Evolutionary conservation across 306 rosid genomes (phyloP).

Genomic region (Malus fusca): DNA sequence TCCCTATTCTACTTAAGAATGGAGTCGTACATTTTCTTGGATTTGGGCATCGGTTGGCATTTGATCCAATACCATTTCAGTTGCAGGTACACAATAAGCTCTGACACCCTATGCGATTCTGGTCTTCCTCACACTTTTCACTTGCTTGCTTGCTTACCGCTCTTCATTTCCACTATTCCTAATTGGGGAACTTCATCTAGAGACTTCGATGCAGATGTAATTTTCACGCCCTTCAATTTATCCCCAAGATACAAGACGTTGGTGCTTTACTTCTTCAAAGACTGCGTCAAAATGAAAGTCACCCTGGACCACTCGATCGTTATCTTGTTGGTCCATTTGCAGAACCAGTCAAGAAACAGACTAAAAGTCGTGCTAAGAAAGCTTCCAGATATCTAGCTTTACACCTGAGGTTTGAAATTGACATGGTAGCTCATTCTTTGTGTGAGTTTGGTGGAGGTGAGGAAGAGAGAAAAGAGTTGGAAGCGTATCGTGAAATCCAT

Average conservation of each 20-base stretch:
- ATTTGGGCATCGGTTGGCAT: constrained; percentile 95
- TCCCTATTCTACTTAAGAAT: constrained; percentile 72
- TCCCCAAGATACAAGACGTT: constrained; percentile 83
- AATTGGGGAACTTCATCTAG: constrained; percentile 84
- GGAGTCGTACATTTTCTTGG: constrained; percentile 82
- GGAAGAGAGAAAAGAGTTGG: constrained; percentile 76
- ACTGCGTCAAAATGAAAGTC: constrained; percentile 51
- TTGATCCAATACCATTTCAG: constrained; percentile 80
- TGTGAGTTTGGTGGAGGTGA: constrained; percentile 98
- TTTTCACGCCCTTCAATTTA: constrained; percentile 89
- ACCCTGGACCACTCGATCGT: constrained; percentile 59
- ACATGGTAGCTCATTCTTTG: constrained; percentile 96
- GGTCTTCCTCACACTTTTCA: constrained; percentile 8
- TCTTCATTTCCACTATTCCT: constrained; percentile 45
- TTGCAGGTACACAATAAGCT: constrained; percentile 61
- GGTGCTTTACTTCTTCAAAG: constrained; percentile 88
- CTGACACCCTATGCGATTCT: constrained; percentile 12
- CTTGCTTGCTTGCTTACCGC: constrained; percentile 16
- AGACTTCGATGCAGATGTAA: constrained; percentile 99
- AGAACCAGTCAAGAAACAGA: constrained; percentile 29
- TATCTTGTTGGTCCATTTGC: constrained; percentile 66
- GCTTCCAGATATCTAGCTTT: constrained; percentile 77
- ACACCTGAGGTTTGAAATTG: constrained; percentile 97
- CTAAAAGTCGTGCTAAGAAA: constrained; percentile 39
- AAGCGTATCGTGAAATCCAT: constrained; percentile 84